Base-by-base conservation (phyloP, 2,329 filamentous ascomycete species). In the Acrodontium crateriforme region DNA sequence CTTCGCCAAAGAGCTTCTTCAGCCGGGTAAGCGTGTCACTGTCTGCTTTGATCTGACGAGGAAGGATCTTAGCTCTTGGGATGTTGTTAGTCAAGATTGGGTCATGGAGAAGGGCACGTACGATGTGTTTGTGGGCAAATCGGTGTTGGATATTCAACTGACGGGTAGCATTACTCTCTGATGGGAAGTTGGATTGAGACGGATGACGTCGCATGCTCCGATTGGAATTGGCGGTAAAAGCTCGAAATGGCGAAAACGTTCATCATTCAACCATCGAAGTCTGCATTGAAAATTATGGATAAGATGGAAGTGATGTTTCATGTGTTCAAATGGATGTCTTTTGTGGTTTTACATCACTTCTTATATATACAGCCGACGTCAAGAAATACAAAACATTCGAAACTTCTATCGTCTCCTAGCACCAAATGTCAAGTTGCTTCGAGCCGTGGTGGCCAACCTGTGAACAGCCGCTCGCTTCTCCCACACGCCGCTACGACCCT, bases 401-500 rank as follows among this genome's bases (percentile, higher is more conserved):
- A n/a, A n/a, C n/a, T n/a, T n/a, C n/a, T n/a, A n/a, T n/a, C n/a
- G n/a, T n/a, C n/a, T n/a, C n/a, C n/a, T n/a, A n/a, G n/a, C n/a
- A n/a, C n/a, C n/a, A n/a, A n/a, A n/a, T n/a, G n/a, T 54, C 36
- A 74, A 47, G 50, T 94, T 95, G 18, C 79, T 77, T 58, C 89
- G 70, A 15, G 79, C 71, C 16, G 72, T 68, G 18, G 85, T 82
- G 37, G 72, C 84, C 42, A 76, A 58, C 69, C 84, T 91, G 59
- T 98, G 89, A 31, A 91, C 59, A 38, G 64, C 58, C 40, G 69
- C 66, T 42, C 89, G 69, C 63, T 72, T 77, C 22, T 92, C 83
- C 89, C 89, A 98, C 25, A 83, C 76, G 14, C 58, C 52, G 40
- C 83, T 91, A 45, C 71, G 71, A 17, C 89, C 89, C 63, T 95